Base-by-base conservation (phyloP, 2,329 filamentous ascomycete genomes). In the Exophiala mesophila region DNA sequence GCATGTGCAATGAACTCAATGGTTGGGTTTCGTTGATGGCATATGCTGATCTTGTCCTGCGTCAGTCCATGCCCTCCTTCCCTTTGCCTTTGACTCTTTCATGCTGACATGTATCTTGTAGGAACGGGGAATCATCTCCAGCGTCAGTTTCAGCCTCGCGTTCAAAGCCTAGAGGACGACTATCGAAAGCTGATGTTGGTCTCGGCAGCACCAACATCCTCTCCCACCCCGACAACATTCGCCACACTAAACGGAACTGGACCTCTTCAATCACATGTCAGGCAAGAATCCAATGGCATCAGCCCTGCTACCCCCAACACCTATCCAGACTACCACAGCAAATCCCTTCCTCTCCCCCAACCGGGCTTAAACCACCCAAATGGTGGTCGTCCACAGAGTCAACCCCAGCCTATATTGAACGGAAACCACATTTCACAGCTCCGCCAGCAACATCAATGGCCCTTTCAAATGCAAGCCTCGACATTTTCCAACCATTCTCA, bases 11-110 rank as follows among this genome's bases (percentile, higher is more conserved):
- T 33, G 55, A 57, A 35, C 36, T 57, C 19, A 52, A 46, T 13
- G 52, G 52, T 12, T 57, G 55, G 55, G 44, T 52, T 23, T 50
- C 44, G 10, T 36, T 55, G 26, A 51, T 56, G 50, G 49, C 50
- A n/a, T 55, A 52, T 36, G 54, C 54, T 21, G 54, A 54, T 28
- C 42, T 52, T 9, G 50, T 56, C 9, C 29, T 56, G 12, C 46
- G 50, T 46, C 41, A 40, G 50, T 51, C 4, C 3, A n/a, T n/a
- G n/a, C n/a, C n/a, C n/a, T n/a, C n/a, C n/a, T n/a, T n/a, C n/a
- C 31, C 12, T 5, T 8, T 13, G n/a, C 9, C 19, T 7, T 24
- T 2, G 8, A 10, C 18, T 3, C 17, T 28, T n/a, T 28, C 8
- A 28, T 28, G 8, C 10, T 12, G 41, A 32, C 43, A 28, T 41